These are phyloP conservation scores for Penicillium corylophilum DNA, from an alignment of 2,329 filamentous ascomycete species.

Conservation along the genomic window DNA sequence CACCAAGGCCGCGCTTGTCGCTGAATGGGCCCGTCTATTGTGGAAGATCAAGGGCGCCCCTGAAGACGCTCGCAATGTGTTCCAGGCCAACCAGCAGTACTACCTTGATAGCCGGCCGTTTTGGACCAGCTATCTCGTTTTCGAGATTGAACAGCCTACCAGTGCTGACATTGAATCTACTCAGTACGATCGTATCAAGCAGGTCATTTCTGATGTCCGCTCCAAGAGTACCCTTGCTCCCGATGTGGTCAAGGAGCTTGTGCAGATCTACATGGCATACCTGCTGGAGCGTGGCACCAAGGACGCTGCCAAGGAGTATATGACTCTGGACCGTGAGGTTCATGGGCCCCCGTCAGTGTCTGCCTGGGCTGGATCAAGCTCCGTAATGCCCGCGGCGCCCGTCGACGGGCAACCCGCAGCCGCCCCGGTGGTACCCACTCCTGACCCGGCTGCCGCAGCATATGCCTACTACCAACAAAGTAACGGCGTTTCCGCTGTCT, in stretches of 20 bases:
- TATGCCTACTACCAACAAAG: conserved; percentile 34
- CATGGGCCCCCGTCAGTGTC: conserved; percentile 62
- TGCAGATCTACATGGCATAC: conserved; percentile 76
- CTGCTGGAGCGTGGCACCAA: conserved; percentile 79
- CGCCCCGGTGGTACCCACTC: conserved; percentile 5
- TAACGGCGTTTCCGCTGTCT: conserved; percentile 26
- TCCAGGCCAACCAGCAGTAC: conserved; percentile 76
- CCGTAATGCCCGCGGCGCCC: conserved; percentile 11
- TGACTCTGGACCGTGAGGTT: conserved; percentile 78
- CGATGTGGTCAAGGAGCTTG: conserved; percentile 70
- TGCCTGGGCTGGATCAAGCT: conserved; percentile 30
- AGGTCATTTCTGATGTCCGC: conserved; percentile 73
- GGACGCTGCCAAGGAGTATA: conserved; percentile 80
- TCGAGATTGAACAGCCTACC: conserved; percentile 82
- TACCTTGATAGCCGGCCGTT: conserved; percentile 84
- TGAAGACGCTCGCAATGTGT: conserved; percentile 80
- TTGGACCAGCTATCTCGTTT: conserved; percentile 85
- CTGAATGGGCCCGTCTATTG: conserved; percentile 80
- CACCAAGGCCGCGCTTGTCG: conserved; percentile 81
- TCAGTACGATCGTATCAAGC: conserved; percentile 73
- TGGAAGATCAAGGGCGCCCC: conserved; percentile 83
- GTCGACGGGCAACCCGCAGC: conserved; percentile 3
- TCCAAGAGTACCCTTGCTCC: conserved; percentile 69
- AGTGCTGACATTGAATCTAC: conserved; percentile 62
- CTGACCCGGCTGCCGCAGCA: conserved; percentile 20